phyloP scores from a whole-genome alignment of 352 stramenopile genomes.

The Pythium insidiosum region DNA sequence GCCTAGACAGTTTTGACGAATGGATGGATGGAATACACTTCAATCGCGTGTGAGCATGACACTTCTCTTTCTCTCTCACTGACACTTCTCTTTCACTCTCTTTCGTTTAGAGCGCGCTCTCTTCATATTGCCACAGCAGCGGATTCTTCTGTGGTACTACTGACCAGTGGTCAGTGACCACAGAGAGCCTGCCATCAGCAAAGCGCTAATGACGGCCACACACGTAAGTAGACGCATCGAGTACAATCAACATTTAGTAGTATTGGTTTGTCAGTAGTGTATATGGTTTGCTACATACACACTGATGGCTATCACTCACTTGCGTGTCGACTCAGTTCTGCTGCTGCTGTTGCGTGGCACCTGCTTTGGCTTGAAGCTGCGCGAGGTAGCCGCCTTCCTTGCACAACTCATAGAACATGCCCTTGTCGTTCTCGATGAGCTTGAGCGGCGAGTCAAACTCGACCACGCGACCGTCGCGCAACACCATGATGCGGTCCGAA shows the following conservation, averaged over 20 bases:
- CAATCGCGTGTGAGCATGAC: too few relatives aligned
- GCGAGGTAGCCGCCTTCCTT: slow-evolving; percentile 12
- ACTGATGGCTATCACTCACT: neutral
- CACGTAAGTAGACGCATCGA: neutral
- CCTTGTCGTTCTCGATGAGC: slow-evolving; percentile 35
- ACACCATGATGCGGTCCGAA: slow-evolving; percentile 81
- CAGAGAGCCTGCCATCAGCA: neutral
- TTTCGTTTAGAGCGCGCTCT: too few relatives aligned
- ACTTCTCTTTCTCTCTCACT: too few relatives aligned
- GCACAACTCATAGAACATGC: slow-evolving; percentile 21
- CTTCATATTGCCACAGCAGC: too few relatives aligned
- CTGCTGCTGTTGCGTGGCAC: too few relatives aligned
- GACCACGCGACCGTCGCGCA: slow-evolving; percentile 76
- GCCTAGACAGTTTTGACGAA: too few relatives aligned
- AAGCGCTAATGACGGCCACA: neutral
- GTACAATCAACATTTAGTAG: neutral
- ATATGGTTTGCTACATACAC: neutral
- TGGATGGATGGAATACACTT: too few relatives aligned
- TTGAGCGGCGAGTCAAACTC: slow-evolving; percentile 80
- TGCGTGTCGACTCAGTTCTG: neutral
- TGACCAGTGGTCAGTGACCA: neutral
- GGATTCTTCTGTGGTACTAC: too few relatives aligned
- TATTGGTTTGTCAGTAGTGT: neutral
- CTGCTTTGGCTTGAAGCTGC: neutral
- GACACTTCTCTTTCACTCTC: too few relatives aligned